Base-by-base conservation (phyloP, 2,329 filamentous ascomycete genomes). In the Trichoderma polysporum region DNA sequence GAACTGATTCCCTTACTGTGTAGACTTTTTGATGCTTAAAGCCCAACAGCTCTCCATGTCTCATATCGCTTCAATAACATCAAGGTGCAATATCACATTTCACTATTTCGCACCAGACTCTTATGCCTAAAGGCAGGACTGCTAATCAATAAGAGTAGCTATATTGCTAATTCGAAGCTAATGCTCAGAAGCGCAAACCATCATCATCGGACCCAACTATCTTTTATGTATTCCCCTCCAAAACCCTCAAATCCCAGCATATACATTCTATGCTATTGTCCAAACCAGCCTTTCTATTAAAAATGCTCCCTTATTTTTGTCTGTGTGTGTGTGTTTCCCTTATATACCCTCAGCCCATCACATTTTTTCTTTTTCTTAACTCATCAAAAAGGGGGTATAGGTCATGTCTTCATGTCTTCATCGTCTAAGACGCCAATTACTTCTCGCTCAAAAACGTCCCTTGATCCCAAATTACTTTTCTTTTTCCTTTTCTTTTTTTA, bases 371-470 rank as follows among this genome's bases (percentile, higher is more conserved):
- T 56, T 45, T 56, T 31, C 41, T 37, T 39, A 52, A 50, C 45
- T 68, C 54, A 62, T 68, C 60, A 69, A 54, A 66, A 57, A 62
- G 37, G 59, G 56, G 68, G 41, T 68, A 58, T 62, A 57, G 59
- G 49, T 66, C 60, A 66, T 68, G 61, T 66, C 68, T 35, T 69
- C 68, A 58, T 69, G 56, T 64, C 66, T 67, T 68, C 66, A 58
- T 69, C 60, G 57, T 66, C 64, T 45, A 61, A 45, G 22, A 39
- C 25, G n/a, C 41, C 61, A 50, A 17, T 65, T 31, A 22, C 8
- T 29, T 35, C 35, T 31, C 15, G 33, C 19, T 54, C 27, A 45
- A 54, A 29, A 50, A 50, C 8, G 25, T 50, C 39, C 39, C 15
- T 41, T 13, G 7, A 50, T 25, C 22, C 25, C 47, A 22, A 22